These are phyloP conservation scores for Fusarium foetens DNA, from an alignment of 2,329 filamentous ascomycete species.

Conservation along the genomic window DNA sequence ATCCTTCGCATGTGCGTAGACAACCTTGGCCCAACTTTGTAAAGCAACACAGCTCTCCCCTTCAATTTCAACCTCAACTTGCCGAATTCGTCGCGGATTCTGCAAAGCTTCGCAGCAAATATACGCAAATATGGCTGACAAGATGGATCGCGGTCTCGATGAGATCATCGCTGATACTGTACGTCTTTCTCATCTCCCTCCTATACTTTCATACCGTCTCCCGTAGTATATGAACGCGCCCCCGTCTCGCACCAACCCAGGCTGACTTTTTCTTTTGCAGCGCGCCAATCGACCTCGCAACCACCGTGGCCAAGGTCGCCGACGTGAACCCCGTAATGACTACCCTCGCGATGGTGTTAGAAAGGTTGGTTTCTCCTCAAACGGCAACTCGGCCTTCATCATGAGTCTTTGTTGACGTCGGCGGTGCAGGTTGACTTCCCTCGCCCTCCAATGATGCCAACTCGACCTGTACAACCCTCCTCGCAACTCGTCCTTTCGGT, in stretches of 20 bases:
- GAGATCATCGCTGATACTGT: conserved; percentile 66
- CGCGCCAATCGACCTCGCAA: conserved; percentile 50
- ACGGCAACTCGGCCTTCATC: neutral
- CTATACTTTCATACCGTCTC: neutral
- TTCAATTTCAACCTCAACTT: conserved; percentile 3
- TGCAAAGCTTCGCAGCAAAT: neutral
- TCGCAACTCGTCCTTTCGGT: conserved; percentile 47
- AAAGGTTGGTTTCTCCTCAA: conserved; percentile 71
- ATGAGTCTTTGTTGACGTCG: conserved; percentile 33
- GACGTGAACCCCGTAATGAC: conserved; percentile 52
- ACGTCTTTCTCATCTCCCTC: conserved; percentile 31
- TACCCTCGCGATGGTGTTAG: conserved; percentile 85
- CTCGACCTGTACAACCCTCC: conserved; percentile 46
- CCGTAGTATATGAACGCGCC: conserved; percentile 17
- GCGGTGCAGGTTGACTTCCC: conserved; percentile 50
- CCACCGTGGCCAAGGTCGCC: conserved; percentile 50
- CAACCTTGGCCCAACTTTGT: neutral
- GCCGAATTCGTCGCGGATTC: neutral
- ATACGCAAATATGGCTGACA: conserved; percentile 51
- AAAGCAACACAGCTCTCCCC: neutral
- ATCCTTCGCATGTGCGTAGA: neutral
- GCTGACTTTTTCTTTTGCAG: conserved; percentile 38
- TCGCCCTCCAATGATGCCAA: conserved; percentile 42
- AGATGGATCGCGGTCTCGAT: conserved; percentile 66
- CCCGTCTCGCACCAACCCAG: conserved; percentile 19